A percentile compares a stretch with the other conserved stretches of the same genome.
phyloP scores from a whole-genome alignment of 306 rosid genomes.

The Medicago truncatula region MtrunA17r5.0-ANR NC_053045.1:42461001-42461500 shows the following conservation, averaged over 20 bases:
- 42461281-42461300: background rate
- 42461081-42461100: conserved; percentile 6
- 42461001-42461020: too few relatives aligned
- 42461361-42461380: conserved; percentile 57
- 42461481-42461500: conserved; percentile 66
- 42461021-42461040: background rate
- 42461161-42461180: background rate
- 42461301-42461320: background rate
- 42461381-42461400: conserved; percentile 93
- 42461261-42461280: background rate
- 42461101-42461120: conserved; percentile 6
- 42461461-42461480: conserved; percentile 58
- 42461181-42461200: background rate
- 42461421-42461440: conserved; percentile 60
- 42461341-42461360: background rate
- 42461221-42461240: too few relatives aligned
- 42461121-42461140: background rate
- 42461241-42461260: background rate
- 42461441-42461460: conserved; percentile 74
- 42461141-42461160: background rate
- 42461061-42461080: background rate
- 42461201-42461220: background rate
- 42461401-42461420: conserved; percentile 81
- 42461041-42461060: background rate
- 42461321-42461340: conserved; percentile 20